Percentiles rank a stretch among this genome's conserved stretches.
Evolutionary conservation across 768 basidiomycete genomes (phyloP).

Genomic region (Rhodotorula babjevae): DNA sequence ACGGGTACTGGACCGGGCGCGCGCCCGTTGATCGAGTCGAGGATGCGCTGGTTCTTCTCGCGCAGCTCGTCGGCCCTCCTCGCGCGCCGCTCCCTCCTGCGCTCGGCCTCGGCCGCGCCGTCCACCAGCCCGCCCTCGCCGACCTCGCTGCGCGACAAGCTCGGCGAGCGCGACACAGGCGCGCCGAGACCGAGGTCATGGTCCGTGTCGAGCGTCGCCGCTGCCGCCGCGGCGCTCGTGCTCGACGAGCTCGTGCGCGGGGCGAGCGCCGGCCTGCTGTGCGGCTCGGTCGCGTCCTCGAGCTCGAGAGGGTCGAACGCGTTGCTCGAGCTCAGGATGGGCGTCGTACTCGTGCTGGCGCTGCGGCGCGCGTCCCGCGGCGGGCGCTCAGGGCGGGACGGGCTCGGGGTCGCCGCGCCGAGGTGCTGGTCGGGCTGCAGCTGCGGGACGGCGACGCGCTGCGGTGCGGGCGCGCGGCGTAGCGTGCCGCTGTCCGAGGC

Average conservation of each 20-base stretch:
- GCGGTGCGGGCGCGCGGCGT: not conserved
- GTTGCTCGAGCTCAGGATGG: no score
- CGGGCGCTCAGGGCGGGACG: no score
- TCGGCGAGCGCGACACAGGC: not conserved
- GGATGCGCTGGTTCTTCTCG: slow-evolving; percentile 31
- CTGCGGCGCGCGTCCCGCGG: no score
- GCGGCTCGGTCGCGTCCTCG: no score
- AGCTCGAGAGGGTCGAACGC: no score
- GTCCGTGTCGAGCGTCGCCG: no score
- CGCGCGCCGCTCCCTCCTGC: not conserved
- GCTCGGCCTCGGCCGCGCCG: no score
- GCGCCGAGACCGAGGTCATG: not conserved
- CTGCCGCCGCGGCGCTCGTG: no score
- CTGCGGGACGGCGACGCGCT: not conserved
- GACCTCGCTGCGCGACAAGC: no score
- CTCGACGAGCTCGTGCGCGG: not conserved
- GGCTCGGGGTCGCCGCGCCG: not conserved
- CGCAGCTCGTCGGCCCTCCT: not conserved
- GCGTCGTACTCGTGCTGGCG: no score
- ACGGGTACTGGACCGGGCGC: no score
- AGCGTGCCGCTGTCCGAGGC: slow-evolving; percentile 7
- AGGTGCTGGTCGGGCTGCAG: not conserved
- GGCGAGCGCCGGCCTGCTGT: no score
- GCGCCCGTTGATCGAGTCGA: slow-evolving; percentile 26
- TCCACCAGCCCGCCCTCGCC: not conserved